Conservation (phyloP, 768 basidiomycete genomes). For the Candolleomyces efflorescens region DNA sequence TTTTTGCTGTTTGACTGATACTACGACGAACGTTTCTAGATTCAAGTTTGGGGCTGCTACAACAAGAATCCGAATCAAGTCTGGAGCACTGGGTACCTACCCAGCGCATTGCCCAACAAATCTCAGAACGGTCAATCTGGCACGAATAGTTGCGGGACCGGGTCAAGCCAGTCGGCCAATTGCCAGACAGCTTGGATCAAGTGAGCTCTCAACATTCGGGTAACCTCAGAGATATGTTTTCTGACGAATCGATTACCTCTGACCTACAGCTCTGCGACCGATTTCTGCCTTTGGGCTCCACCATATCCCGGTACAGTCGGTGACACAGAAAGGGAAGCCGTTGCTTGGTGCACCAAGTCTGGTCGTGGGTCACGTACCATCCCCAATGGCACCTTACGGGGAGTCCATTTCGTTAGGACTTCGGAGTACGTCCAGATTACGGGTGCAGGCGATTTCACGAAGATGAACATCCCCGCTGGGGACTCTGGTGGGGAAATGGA, state of each 20-base stretch:
- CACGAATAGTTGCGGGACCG: slow-evolving; percentile 63
- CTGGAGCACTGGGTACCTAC: slow-evolving; percentile 49
- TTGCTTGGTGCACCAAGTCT: slow-evolving; percentile 74
- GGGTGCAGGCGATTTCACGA: slow-evolving; percentile 68
- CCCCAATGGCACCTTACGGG: slow-evolving; percentile 58
- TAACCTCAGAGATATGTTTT: slow-evolving; percentile 14
- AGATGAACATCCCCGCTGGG: slow-evolving; percentile 47
- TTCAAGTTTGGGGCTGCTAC: slow-evolving; percentile 44
- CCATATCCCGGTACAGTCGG: slow-evolving; percentile 50
- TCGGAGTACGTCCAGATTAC: slow-evolving; percentile 59
- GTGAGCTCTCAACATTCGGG: slow-evolving; percentile 17
- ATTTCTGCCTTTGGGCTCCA: slow-evolving; percentile 73
- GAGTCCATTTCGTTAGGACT: slow-evolving; percentile 67
- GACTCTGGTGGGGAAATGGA: slow-evolving; percentile 75
- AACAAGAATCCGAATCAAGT: slow-evolving; percentile 43
- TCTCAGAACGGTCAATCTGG: slow-evolving; percentile 61
- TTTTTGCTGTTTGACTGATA: not conserved
- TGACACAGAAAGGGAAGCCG: slow-evolving; percentile 62
- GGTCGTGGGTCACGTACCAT: slow-evolving; percentile 73
- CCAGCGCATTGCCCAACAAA: slow-evolving; percentile 36
- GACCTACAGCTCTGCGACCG: slow-evolving; percentile 45
- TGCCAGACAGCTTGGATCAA: slow-evolving; percentile 73
- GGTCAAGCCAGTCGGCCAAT: slow-evolving; percentile 49
- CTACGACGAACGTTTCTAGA: slow-evolving; percentile 19
- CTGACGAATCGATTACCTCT: not conserved